Conservation (phyloP, 495 filamentous ascomycete species). For the Neurospora intermedia region DNA sequence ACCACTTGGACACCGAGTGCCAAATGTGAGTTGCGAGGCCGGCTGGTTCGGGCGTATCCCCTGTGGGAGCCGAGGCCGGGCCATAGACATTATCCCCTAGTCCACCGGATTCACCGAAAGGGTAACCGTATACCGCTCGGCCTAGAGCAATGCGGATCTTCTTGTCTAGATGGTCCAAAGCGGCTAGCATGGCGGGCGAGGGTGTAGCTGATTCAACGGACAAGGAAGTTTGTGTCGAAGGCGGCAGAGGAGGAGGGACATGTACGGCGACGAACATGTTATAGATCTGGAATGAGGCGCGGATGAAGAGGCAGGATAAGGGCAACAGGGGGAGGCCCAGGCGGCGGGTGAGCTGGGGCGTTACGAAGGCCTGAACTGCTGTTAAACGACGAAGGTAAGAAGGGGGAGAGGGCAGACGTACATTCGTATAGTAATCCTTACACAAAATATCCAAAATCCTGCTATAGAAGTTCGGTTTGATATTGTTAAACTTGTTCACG, state of each 20-base stretch:
- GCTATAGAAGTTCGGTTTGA: conserved; percentile 76
- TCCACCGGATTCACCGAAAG: conserved; percentile 12
- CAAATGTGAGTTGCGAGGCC: conserved; percentile 17
- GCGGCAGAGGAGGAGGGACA: conserved; percentile 62
- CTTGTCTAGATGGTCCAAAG: conserved; percentile 64
- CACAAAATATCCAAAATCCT: conserved; percentile 86
- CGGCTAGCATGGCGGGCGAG: conserved; percentile 58
- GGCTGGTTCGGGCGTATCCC: background rate
- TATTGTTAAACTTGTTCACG: conserved; percentile 97
- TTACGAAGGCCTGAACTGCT: conserved; percentile 60
- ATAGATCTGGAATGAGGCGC: conserved; percentile 90
- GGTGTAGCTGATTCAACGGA: conserved; percentile 39
- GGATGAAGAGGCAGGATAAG: conserved; percentile 87
- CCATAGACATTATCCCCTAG: conserved; percentile 5
- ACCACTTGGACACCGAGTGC: conserved; percentile 19
- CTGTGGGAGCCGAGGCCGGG: background rate
- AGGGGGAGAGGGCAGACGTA: conserved; percentile 21
- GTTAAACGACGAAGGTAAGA: background rate
- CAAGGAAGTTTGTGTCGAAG: conserved; percentile 54
- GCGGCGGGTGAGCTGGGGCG: conserved; percentile 72
- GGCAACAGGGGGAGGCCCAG: conserved; percentile 89
- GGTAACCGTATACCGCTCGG: conserved; percentile 49
- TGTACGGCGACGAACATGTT: conserved; percentile 93
- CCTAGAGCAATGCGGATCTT: conserved; percentile 62
- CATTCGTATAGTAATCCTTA: conserved; percentile 95